phyloP scores from a whole-genome alignment of 1,284 basidiomycete genomes.

The Salmacisia buchloeana region DNA sequence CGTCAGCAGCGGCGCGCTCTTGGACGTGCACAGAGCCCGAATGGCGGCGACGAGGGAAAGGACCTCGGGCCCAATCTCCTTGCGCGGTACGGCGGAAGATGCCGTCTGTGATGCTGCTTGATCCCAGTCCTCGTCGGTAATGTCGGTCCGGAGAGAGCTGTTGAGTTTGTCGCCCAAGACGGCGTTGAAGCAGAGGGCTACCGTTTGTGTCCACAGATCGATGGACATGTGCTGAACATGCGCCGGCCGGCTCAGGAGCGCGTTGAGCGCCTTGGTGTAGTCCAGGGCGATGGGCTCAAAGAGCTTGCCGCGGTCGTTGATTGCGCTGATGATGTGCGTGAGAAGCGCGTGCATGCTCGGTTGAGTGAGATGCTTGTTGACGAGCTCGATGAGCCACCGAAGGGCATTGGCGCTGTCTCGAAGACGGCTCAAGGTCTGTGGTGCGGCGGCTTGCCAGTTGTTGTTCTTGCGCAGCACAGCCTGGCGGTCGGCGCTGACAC shows the following conservation, averaged over 20 bases:
- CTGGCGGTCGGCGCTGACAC: slow-evolving; percentile 30
- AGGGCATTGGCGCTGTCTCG: slow-evolving; percentile 62
- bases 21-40: not conserved
- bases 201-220: slow-evolving; percentile 64
- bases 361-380: slow-evolving; percentile 58
- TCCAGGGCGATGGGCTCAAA: slow-evolving; percentile 67
- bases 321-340: slow-evolving; percentile 56
- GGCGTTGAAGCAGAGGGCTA: slow-evolving; percentile 63
- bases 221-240: slow-evolving; percentile 72
- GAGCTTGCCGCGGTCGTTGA: slow-evolving; percentile 57
- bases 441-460: slow-evolving; percentile 43
- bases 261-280: slow-evolving; percentile 71
- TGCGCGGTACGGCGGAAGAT: not conserved
- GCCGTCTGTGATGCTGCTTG: not conserved
- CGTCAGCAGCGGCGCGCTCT: slow-evolving; percentile 21
- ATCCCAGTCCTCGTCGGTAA: not conserved
- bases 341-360: slow-evolving; percentile 63
- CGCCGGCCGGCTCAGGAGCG: slow-evolving; percentile 62
- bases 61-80: not conserved
- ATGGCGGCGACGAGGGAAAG: not conserved
- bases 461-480: slow-evolving; percentile 53
- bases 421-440: slow-evolving; percentile 60
- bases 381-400: slow-evolving; percentile 65
- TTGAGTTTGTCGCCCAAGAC: slow-evolving; percentile 23
- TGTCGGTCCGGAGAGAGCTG: not conserved